A percentile compares a stretch with the other conserved stretches of the same genome.
Conservation (phyloP, 352 stramenopile species). For the Pythium dissotocum region DNA sequence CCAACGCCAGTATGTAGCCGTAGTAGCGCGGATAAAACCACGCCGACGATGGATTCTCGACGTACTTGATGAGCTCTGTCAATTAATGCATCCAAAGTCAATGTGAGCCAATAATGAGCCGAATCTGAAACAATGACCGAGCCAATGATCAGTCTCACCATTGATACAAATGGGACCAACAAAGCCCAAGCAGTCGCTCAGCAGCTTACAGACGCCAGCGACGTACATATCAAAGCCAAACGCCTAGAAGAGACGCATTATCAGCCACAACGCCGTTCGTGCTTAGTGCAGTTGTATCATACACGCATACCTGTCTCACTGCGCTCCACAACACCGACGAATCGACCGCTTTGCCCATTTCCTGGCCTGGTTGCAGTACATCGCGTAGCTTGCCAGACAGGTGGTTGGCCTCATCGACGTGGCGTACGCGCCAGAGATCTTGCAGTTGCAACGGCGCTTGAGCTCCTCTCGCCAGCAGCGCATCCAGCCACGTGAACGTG, state of each 20-base stretch:
- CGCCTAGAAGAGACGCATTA: slow-evolving; percentile 25
- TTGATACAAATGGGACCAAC: slow-evolving; percentile 79
- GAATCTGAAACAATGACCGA: background rate
- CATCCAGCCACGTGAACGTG: slow-evolving; percentile 44
- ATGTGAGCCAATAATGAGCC: no score
- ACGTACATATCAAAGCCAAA: slow-evolving; percentile 91
- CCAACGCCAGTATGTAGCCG: slow-evolving; percentile 51
- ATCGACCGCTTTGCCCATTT: slow-evolving; percentile 14
- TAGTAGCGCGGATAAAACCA: slow-evolving; percentile 49
- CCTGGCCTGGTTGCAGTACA: slow-evolving; percentile 8
- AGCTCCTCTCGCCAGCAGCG: slow-evolving; percentile 39
- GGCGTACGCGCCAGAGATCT: slow-evolving; percentile 46
- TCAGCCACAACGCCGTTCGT: background rate
- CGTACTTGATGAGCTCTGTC: slow-evolving; percentile 61
- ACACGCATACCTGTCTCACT: slow-evolving; percentile 34
- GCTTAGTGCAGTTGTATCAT: background rate
- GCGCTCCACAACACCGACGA: slow-evolving; percentile 36
- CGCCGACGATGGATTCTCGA: slow-evolving; percentile 48
- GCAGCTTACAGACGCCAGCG: slow-evolving; percentile 88
- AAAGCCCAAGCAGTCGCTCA: slow-evolving; percentile 92
- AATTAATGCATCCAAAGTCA: background rate
- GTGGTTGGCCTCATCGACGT: slow-evolving; percentile 32
- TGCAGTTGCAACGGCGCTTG: slow-evolving; percentile 35
- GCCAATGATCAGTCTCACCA: slow-evolving; percentile 19
- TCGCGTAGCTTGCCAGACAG: slow-evolving; percentile 36